phyloP scores from a whole-genome alignment of 2,329 filamentous ascomycete species.

The Microdochium paspali region DNA sequence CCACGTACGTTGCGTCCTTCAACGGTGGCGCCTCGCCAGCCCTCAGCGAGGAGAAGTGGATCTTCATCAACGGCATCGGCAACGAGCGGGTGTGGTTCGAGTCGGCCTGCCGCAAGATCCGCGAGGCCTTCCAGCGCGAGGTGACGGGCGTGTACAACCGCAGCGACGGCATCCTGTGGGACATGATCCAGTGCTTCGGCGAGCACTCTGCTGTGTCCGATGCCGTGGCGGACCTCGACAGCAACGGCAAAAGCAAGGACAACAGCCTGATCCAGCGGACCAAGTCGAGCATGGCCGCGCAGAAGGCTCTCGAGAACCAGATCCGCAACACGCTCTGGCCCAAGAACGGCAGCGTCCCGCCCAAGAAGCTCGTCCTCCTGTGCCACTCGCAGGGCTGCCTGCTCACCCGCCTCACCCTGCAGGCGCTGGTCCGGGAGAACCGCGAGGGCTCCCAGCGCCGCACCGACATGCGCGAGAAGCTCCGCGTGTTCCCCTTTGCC shows the following conservation, averaged over 20 bases:
- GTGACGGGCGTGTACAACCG: conserved; percentile 6
- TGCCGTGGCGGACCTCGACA: not conserved
- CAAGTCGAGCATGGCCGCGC: not conserved
- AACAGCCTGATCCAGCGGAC: conserved; percentile 4
- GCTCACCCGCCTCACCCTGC: conserved; percentile 2
- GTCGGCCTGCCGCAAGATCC: not conserved
- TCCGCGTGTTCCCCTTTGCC: conserved; percentile 1
- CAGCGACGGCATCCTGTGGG: conserved; percentile 7
- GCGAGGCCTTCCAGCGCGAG: conserved; percentile 3
- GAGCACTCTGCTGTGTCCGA: conserved; percentile 1
- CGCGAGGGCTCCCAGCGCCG: not conserved
- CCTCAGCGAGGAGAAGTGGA: not conserved
- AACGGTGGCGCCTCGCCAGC: not conserved
- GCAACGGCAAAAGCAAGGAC: no score
- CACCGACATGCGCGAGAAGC: not conserved
- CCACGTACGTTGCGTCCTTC: not conserved
- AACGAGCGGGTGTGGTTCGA: conserved; percentile 1
- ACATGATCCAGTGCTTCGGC: conserved; percentile 4
- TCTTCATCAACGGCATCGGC: conserved; percentile 1
- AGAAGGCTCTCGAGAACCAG: conserved; percentile 1
- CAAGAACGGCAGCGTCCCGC: not conserved
- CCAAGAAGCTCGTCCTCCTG: conserved; percentile 4
- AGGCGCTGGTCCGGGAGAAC: conserved; percentile 1
- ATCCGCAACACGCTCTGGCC: not conserved
- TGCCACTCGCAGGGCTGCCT: conserved; percentile 5